Evolutionary conservation across 2,329 filamentous ascomycete species (phyloP).

Genomic region (Lojkania enalia): DNA sequence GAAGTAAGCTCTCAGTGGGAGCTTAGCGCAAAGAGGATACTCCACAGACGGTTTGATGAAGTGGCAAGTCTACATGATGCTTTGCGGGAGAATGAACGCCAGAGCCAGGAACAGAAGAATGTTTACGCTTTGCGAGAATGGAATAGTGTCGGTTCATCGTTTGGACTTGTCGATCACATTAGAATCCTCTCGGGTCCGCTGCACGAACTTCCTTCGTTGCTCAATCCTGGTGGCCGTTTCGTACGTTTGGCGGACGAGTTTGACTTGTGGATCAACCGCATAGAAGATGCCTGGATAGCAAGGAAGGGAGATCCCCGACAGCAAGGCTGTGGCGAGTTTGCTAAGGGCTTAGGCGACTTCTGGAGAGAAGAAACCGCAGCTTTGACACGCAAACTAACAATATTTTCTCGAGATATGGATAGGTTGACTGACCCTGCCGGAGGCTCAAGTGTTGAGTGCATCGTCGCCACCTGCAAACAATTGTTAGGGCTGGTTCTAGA

Average conservation of each 20-base stretch:
- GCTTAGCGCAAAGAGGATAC: constrained; percentile 31
- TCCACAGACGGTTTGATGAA: constrained; percentile 41
- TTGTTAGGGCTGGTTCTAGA: constrained; percentile 36
- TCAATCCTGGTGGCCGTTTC: constrained; percentile 39
- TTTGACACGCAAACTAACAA: constrained; percentile 39
- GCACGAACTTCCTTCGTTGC: constrained; percentile 40
- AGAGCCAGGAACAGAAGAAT: constrained; percentile 42
- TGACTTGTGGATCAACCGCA: constrained; percentile 34
- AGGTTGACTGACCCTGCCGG: constrained; percentile 28
- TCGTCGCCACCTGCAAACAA: constrained; percentile 33
- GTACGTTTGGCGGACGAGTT: constrained; percentile 35
- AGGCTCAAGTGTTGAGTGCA: constrained; percentile 39
- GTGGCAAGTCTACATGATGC: constrained; percentile 40
- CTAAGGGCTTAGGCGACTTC: constrained; percentile 35
- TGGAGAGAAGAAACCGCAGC: constrained; percentile 42
- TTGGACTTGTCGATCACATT: constrained; percentile 39
- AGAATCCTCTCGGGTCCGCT: constrained; percentile 41
- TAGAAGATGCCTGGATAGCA: constrained; percentile 32
- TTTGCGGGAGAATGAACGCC: constrained; percentile 43
- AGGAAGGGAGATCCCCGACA: constrained; percentile 14
- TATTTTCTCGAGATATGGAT: constrained; percentile 37
- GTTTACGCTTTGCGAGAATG: constrained; percentile 41
- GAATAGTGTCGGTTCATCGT: constrained; percentile 29
- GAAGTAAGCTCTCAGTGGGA: constrained; percentile 35
- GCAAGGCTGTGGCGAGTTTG: constrained; percentile 18